A percentile compares a stretch with the other conserved stretches of the same genome.
Conservation (phyloP, 371 early-diverging fungal genomes). For the Rhizopus stolonifer region DNA sequence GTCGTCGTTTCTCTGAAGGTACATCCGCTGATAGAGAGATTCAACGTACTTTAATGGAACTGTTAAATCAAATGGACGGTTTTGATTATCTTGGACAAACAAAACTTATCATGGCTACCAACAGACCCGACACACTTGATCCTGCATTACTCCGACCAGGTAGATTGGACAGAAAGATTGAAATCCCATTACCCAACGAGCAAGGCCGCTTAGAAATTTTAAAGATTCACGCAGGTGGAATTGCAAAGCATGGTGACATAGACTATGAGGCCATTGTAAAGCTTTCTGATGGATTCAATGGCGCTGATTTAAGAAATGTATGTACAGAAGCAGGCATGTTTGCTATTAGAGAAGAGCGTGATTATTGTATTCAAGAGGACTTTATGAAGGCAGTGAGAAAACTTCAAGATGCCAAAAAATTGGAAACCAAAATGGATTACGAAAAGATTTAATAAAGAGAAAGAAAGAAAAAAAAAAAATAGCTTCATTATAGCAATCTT, state of each 20-base stretch:
- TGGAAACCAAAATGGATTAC: conserved; percentile 98
- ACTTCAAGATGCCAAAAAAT: conserved; percentile 97
- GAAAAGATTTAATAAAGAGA: conserved; percentile 67
- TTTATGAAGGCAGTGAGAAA: conserved; percentile 99
- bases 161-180: conserved; percentile 98
- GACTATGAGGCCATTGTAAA: conserved; percentile 99
- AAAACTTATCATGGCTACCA: conserved; percentile 99
- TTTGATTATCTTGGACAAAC: conserved; percentile 95
- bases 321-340: conserved; percentile 99
- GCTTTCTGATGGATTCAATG: conserved; percentile 98
- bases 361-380: conserved; percentile 98
- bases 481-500: conserved; percentile 5
- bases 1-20: conserved; percentile 98
- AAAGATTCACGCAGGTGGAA: conserved; percentile 94
- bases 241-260: conserved; percentile 95
- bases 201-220: conserved; percentile 94
- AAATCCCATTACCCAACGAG: conserved; percentile 92
- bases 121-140: conserved; percentile 99
- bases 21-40: conserved; percentile 99
- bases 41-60: conserved; percentile 98
- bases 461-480: neutral
- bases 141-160: conserved; percentile 99
- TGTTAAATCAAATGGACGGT: conserved; percentile 99
- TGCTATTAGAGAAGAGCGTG: conserved; percentile 99
- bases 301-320: conserved; percentile 99